Conservation (phyloP, 2,329 filamentous ascomycete genomes). For the Talaromyces sp. region DNA sequence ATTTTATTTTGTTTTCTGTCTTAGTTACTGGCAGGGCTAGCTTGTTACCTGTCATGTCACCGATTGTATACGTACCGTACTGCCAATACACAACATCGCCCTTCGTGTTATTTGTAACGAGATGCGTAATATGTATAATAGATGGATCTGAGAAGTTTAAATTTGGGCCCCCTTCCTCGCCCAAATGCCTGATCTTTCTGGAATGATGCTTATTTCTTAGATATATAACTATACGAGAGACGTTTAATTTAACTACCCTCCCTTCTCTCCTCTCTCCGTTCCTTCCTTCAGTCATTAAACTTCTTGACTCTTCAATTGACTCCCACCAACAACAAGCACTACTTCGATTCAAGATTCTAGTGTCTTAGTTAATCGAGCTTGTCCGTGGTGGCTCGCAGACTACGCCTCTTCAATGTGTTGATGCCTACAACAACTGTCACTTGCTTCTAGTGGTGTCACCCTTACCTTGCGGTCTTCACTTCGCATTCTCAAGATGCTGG, state of each 20-base stretch:
- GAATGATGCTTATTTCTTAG: constrained; percentile 2
- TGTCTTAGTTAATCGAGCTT: background rate
- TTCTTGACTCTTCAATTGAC: background rate
- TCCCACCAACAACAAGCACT: background rate
- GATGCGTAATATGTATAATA: constrained; percentile 3
- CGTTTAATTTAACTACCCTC: background rate
- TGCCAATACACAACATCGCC: constrained; percentile 1
- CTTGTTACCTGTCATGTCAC: constrained; percentile 15
- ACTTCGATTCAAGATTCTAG: background rate
- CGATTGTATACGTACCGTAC: constrained; percentile 4
- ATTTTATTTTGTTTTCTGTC: background rate
- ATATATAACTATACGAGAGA: background rate
- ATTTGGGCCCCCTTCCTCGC: background rate
- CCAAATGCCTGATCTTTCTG: constrained; percentile 1
- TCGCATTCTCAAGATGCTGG: constrained; percentile 4
- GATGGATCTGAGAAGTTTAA: constrained; percentile 12
- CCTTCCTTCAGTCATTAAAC: background rate
- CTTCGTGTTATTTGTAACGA: background rate
- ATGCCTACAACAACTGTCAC: background rate
- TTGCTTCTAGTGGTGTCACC: background rate
- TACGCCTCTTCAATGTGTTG: background rate
- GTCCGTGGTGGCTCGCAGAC: background rate
- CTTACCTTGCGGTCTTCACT: background rate
- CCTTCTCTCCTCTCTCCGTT: background rate
- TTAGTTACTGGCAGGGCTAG: background rate